Evolutionary conservation across 768 basidiomycete genomes (phyloP).

Genomic region (Hericium alpestre): DNA sequence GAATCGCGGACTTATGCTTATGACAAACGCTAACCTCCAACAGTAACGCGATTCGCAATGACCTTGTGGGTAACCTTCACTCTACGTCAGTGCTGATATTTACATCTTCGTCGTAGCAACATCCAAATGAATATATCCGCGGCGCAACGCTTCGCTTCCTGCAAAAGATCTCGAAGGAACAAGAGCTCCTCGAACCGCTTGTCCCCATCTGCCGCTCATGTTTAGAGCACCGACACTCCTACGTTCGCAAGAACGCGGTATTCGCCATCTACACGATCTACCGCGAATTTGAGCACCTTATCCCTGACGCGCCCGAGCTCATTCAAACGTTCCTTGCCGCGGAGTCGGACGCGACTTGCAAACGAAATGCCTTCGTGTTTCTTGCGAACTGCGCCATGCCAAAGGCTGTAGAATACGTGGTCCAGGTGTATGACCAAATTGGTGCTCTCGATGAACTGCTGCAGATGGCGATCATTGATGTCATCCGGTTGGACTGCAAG

Average conservation of each 20-base stretch:
- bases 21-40: slow-evolving; percentile 1
- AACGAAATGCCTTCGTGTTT: slow-evolving; percentile 95
- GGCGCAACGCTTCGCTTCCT: slow-evolving; percentile 95
- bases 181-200: slow-evolving; percentile 90
- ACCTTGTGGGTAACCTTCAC: slow-evolving; percentile 54
- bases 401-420: slow-evolving; percentile 86
- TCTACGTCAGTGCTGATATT: slow-evolving; percentile 1
- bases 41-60: slow-evolving; percentile 95
- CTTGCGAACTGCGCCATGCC: slow-evolving; percentile 78
- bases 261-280: slow-evolving; percentile 94
- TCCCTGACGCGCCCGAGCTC: slow-evolving; percentile 93
- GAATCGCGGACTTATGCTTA: slow-evolving; percentile 6
- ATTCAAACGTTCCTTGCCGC: slow-evolving; percentile 93
- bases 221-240: slow-evolving; percentile 94
- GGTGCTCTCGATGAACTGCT: slow-evolving; percentile 77
- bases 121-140: slow-evolving; percentile 98
- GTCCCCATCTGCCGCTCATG: slow-evolving; percentile 89
- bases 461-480: slow-evolving; percentile 93
- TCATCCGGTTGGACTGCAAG: slow-evolving; percentile 84
- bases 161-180: slow-evolving; percentile 88
- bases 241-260: slow-evolving; percentile 96
- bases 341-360: slow-evolving; percentile 92
- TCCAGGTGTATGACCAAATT: slow-evolving; percentile 77
- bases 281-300: slow-evolving; percentile 86
- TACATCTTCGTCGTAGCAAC: slow-evolving; percentile 53